Evolutionary conservation across 2,329 filamentous ascomycete genomes (phyloP).

Genomic region (Mycosphaerelloides madeirae): DNA sequence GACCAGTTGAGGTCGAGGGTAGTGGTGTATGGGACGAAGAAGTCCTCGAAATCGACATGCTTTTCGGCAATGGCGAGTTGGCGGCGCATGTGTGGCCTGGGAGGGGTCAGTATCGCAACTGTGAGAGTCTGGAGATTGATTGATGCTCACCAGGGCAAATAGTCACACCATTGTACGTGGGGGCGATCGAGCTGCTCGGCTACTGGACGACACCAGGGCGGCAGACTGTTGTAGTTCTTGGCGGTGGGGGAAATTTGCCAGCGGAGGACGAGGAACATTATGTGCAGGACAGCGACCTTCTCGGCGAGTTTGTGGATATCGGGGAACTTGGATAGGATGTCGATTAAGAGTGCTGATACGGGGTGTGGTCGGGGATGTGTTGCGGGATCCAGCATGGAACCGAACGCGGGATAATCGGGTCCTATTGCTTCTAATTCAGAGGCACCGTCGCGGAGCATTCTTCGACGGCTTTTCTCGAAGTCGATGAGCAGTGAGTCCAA

Average conservation of each 20-base stretch:
- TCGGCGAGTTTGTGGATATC: slow-evolving; percentile 74
- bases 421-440: slow-evolving; percentile 64
- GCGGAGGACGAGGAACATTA: slow-evolving; percentile 78
- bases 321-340: slow-evolving; percentile 79
- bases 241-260: slow-evolving; percentile 78
- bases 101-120: background rate
- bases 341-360: slow-evolving; percentile 77
- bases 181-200: slow-evolving; percentile 60
- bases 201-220: slow-evolving; percentile 65
- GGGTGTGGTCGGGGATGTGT: slow-evolving; percentile 52
- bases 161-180: slow-evolving; percentile 79
- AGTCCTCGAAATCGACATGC: slow-evolving; percentile 61
- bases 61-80: slow-evolving; percentile 46
- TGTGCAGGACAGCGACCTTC: slow-evolving; percentile 73
- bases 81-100: slow-evolving; percentile 65
- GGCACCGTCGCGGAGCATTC: slow-evolving; percentile 62
- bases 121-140: background rate
- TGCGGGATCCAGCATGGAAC: slow-evolving; percentile 68
- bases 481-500: slow-evolving; percentile 75
- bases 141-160: slow-evolving; percentile 61
- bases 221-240: slow-evolving; percentile 74
- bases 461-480: slow-evolving; percentile 66
- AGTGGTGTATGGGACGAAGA: slow-evolving; percentile 76
- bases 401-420: slow-evolving; percentile 74
- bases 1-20: slow-evolving; percentile 79